Evolutionary conservation across 352 stramenopile species (phyloP).

Genomic region (Aphanomyces astaci): DNA sequence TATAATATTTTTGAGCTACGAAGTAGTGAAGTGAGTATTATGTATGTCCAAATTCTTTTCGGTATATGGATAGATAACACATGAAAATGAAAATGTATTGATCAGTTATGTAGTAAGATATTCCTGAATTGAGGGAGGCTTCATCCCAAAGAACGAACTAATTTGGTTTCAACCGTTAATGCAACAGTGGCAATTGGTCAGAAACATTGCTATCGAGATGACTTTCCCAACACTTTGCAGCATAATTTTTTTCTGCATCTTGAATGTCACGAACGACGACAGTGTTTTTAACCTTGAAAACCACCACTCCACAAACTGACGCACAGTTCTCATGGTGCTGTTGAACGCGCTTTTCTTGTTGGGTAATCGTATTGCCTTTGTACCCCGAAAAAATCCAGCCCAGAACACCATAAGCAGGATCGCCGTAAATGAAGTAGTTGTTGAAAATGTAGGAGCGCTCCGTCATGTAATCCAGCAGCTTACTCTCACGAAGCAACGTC

Average conservation of each 20-base stretch:
- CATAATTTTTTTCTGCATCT: conserved; percentile 4
- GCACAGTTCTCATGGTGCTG: conserved; percentile 1
- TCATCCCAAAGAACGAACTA: conserved; percentile 17
- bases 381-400: background rate
- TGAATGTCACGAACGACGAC: conserved; percentile 23
- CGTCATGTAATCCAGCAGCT: background rate
- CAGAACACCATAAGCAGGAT: conserved; percentile 22
- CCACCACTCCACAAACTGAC: conserved; percentile 20
- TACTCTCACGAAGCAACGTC: conserved; percentile 17
- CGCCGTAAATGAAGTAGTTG: conserved; percentile 15
- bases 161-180: conserved; percentile 19
- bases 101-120: background rate
- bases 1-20: no score
- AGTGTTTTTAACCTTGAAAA: conserved; percentile 13
- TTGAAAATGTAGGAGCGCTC: background rate
- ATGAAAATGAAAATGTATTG: no score
- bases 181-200: conserved; percentile 22
- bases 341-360: conserved; percentile 10
- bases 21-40: no score
- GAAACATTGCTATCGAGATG: conserved; percentile 13
- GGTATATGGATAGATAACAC: no score
- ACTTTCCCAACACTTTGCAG: conserved; percentile 9
- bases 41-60: no score
- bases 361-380: conserved; percentile 5
- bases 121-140: background rate